Conservation (phyloP, 257 asterid species). For the Pogostemon cablin region DNA sequence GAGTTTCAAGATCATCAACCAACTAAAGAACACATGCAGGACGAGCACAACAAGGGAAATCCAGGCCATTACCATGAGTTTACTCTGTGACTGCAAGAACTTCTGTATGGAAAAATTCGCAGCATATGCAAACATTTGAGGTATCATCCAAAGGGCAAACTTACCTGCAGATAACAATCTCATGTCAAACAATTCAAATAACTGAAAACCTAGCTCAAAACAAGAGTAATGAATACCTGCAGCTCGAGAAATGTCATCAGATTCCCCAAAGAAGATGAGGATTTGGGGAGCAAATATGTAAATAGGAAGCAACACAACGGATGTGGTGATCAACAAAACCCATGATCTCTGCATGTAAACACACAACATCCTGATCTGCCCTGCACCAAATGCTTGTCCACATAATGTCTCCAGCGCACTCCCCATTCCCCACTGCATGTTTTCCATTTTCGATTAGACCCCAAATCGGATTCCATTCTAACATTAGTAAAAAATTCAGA, state of each 20-base stretch:
- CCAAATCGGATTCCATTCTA: no score
- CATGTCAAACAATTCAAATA: background rate
- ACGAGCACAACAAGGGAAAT: conserved; percentile 54
- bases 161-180: conserved; percentile 47
- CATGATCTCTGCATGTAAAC: conserved; percentile 87
- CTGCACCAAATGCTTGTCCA: conserved; percentile 92
- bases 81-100: conserved; percentile 80
- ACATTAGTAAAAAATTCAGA: no score
- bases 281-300: conserved; percentile 72
- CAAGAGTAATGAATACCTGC: conserved; percentile 49
- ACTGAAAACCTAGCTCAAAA: background rate
- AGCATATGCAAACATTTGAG: conserved; percentile 78
- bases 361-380: conserved; percentile 72
- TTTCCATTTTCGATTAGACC: background rate
- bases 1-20: conserved; percentile 67
- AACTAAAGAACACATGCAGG: conserved; percentile 59
- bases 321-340: conserved; percentile 62
- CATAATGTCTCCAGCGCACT: conserved; percentile 85
- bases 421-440: conserved; percentile 80
- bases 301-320: conserved; percentile 55
- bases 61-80: conserved; percentile 73
- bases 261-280: conserved; percentile 63
- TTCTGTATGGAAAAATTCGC: conserved; percentile 77
- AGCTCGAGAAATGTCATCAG: conserved; percentile 58
- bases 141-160: conserved; percentile 76